Percentiles rank a stretch among this genome's conserved stretches.
phyloP scores from a whole-genome alignment of 2,329 filamentous ascomycete species.

The Diplodia sapinea region DNA sequence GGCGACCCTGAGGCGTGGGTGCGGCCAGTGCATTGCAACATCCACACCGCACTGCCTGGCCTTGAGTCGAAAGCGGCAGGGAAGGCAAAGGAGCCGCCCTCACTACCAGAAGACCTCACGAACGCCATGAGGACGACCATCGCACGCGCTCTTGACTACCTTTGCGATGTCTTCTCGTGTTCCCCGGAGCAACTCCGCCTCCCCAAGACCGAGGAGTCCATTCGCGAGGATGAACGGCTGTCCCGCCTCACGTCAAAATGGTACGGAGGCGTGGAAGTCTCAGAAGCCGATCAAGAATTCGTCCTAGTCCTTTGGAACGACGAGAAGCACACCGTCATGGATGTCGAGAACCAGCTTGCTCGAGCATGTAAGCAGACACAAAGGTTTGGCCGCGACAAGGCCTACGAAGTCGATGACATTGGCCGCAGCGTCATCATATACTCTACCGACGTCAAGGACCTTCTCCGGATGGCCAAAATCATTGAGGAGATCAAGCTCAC shows the following conservation, averaged over 20 bases:
- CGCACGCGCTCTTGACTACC: constrained; percentile 84
- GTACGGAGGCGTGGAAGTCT: constrained; percentile 66
- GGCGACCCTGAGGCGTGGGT: constrained; percentile 96
- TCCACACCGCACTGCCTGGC: constrained; percentile 70
- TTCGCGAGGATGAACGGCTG: constrained; percentile 77
- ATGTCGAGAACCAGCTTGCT: constrained; percentile 88
- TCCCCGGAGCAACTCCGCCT: constrained; percentile 93
- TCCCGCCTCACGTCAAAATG: constrained; percentile 79
- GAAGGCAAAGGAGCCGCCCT: constrained; percentile 61
- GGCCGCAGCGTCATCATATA: constrained; percentile 86
- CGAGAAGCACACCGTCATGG: constrained; percentile 94
- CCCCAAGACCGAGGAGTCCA: constrained; percentile 80
- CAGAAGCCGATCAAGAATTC: constrained; percentile 73
- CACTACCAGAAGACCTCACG: constrained; percentile 75
- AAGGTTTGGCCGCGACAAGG: constrained; percentile 72
- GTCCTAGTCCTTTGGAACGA: constrained; percentile 95
- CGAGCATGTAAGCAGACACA: constrained; percentile 79
- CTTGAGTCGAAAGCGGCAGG: constrained; percentile 52
- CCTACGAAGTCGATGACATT: constrained; percentile 86
- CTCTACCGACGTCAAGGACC: constrained; percentile 70
- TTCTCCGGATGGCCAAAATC: constrained; percentile 79
- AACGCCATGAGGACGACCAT: constrained; percentile 85
- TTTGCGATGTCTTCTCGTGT: constrained; percentile 97
- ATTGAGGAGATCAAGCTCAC: constrained; percentile 97
- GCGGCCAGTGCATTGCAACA: constrained; percentile 85